These are phyloP conservation scores for Keithomyces neogunnii DNA, from an alignment of 2,329 filamentous ascomycete genomes.

Conservation along the genomic window DNA sequence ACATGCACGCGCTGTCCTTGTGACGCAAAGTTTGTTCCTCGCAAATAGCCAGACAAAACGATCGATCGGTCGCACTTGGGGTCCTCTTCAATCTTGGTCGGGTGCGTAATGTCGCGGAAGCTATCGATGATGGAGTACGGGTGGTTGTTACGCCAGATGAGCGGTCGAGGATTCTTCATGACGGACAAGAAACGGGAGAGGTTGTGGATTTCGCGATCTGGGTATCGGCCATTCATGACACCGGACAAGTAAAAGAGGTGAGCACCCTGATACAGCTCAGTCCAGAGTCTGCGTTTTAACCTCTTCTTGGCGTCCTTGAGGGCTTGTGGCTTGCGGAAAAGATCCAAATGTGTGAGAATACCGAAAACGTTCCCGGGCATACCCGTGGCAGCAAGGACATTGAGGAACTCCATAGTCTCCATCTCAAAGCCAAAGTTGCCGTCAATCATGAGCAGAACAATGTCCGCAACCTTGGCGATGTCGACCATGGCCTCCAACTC, in stretches of 20 bases:
- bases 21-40: constrained; percentile 88
- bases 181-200: constrained; percentile 90
- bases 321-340: constrained; percentile 89
- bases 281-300: constrained; percentile 93
- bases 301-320: constrained; percentile 93
- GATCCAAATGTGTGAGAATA: constrained; percentile 88
- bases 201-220: constrained; percentile 93
- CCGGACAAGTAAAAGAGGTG: constrained; percentile 96
- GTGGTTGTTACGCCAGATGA: constrained; percentile 94
- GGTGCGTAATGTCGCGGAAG: constrained; percentile 90
- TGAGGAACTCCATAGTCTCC: constrained; percentile 99
- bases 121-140: constrained; percentile 90
- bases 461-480: constrained; percentile 93
- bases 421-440: constrained; percentile 99
- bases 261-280: constrained; percentile 90
- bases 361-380: constrained; percentile 99
- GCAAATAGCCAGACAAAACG: constrained; percentile 84
- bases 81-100: constrained; percentile 82
- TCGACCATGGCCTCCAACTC: constrained; percentile 96
- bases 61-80: constrained; percentile 85
- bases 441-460: constrained; percentile 95
- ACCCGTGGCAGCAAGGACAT: constrained; percentile 83
- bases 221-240: constrained; percentile 93
- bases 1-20: constrained; percentile 83
- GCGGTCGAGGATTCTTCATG: constrained; percentile 97